Conservation (phyloP, 352 stramenopile genomes). For the Phytophthora pistaciae region DNA sequence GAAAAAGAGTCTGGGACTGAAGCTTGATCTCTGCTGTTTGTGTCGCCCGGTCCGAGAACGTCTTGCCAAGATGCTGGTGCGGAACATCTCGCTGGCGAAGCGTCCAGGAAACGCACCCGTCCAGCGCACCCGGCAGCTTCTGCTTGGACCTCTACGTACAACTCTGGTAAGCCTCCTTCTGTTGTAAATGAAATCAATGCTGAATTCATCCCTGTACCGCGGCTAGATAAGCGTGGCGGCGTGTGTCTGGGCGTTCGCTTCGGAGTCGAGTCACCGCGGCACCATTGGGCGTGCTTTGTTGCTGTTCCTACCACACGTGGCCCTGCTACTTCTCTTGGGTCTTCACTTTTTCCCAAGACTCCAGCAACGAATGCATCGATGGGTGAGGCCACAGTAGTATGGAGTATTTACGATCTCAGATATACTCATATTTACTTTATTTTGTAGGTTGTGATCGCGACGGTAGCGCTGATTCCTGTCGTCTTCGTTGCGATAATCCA, state of each 20-base stretch:
- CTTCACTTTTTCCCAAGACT: neutral
- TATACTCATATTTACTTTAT: neutral
- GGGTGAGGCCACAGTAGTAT: neutral
- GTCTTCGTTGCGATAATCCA: slow-evolving; percentile 10
- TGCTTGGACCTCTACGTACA: too few relatives aligned
- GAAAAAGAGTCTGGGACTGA: too few relatives aligned
- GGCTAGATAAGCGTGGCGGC: neutral
- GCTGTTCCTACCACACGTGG: neutral
- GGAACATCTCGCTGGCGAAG: too few relatives aligned
- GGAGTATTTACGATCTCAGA: neutral
- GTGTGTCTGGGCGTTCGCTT: neutral
- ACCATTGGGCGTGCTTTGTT: neutral
- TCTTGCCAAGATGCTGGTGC: too few relatives aligned
- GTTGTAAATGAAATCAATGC: neutral
- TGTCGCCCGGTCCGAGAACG: too few relatives aligned
- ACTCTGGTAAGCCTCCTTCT: too few relatives aligned
- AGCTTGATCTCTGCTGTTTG: too few relatives aligned
- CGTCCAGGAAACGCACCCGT: too few relatives aligned
- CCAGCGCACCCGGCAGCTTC: too few relatives aligned
- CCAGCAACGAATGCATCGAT: neutral
- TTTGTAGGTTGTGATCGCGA: slow-evolving; percentile 6
- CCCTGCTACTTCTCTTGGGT: neutral
- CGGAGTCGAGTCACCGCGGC: neutral
- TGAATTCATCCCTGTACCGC: neutral
- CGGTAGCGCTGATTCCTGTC: slow-evolving; percentile 10